phyloP scores from a whole-genome alignment of 2,329 filamentous ascomycete species.

The Aspergillus sp. region DNA sequence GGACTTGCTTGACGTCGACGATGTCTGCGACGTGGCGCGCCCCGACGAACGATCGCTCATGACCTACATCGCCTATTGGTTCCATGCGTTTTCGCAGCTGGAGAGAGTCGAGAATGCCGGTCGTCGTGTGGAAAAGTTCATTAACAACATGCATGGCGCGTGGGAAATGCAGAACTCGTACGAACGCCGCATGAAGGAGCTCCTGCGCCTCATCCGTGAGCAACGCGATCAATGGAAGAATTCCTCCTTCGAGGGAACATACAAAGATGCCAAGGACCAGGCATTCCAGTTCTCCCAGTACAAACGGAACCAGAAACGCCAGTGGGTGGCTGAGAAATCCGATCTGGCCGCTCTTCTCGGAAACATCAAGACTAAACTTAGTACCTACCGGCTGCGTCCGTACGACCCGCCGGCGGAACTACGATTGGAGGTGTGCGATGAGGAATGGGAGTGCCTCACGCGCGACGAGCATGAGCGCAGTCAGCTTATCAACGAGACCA shows the following conservation, averaged over 20 bases:
- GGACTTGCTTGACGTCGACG: constrained; percentile 91
- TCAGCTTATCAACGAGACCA: constrained; percentile 95
- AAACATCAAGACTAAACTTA: constrained; percentile 98
- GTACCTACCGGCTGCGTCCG: constrained; percentile 84
- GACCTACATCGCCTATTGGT: constrained; percentile 99
- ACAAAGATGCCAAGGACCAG: constrained; percentile 86
- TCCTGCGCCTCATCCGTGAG: constrained; percentile 70
- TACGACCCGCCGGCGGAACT: constrained; percentile 88
- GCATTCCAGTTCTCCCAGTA: constrained; percentile 78
- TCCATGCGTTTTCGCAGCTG: constrained; percentile 98
- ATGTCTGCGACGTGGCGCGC: constrained; percentile 94
- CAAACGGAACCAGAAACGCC: constrained; percentile 84
- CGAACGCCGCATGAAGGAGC: constrained; percentile 81
- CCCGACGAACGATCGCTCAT: constrained; percentile 95
- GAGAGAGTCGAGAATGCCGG: constrained; percentile 98
- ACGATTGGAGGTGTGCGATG: constrained; percentile 76
- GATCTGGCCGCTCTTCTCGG: constrained; percentile 88
- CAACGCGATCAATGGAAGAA: constrained; percentile 75
- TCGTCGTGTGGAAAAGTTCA: constrained; percentile 94
- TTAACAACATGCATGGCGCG: constrained; percentile 97
- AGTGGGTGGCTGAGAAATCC: constrained; percentile 97
- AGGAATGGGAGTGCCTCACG: constrained; percentile 75
- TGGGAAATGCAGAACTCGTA: constrained; percentile 99
- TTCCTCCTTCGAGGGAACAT: constrained; percentile 84
- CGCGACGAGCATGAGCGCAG: constrained; percentile 83